Conservation (phyloP, 2,329 filamentous ascomycete genomes). For the Fusarium globosum region DNA sequence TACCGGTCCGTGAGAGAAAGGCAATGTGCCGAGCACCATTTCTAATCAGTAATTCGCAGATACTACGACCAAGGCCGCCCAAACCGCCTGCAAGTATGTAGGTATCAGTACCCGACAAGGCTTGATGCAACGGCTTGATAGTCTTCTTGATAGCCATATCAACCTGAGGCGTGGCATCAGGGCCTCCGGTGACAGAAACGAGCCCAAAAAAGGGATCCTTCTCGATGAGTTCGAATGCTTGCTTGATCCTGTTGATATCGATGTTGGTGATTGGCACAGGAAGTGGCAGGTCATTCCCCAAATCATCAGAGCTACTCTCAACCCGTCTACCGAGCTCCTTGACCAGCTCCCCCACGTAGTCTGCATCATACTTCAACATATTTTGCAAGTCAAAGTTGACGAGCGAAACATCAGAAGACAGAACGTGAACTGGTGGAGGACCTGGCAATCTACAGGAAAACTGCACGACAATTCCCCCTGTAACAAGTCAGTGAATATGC, state of each 20-base stretch:
- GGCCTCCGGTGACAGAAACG: slow-evolving; percentile 27
- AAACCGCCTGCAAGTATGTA: slow-evolving; percentile 69
- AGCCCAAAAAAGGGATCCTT: slow-evolving; percentile 43
- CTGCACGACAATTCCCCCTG: slow-evolving; percentile 51
- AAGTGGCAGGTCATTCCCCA: not conserved
- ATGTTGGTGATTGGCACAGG: slow-evolving; percentile 11
- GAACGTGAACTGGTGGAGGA: slow-evolving; percentile 22
- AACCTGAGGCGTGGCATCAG: slow-evolving; percentile 28
- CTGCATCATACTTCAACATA: slow-evolving; percentile 49
- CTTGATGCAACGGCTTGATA: slow-evolving; percentile 45
- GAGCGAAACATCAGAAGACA: slow-evolving; percentile 41
- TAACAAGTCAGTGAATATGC: slow-evolving; percentile 12
- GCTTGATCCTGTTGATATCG: slow-evolving; percentile 38
- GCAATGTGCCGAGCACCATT: slow-evolving; percentile 64
- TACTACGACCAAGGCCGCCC: slow-evolving; percentile 66
- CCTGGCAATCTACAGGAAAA: slow-evolving; percentile 42
- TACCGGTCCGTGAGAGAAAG: slow-evolving; percentile 64
- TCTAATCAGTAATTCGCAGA: slow-evolving; percentile 61
- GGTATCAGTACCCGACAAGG: slow-evolving; percentile 53
- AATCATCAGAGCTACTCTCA: not conserved
- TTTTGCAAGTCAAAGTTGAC: slow-evolving; percentile 50
- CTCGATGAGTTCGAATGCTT: slow-evolving; percentile 45
- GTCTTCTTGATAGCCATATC: slow-evolving; percentile 36
- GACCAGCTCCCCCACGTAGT: slow-evolving; percentile 48
- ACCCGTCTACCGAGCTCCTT: slow-evolving; percentile 25